Percentiles rank a stretch among this genome's conserved stretches.
These are phyloP conservation scores for Mariannaea elegans DNA, from an alignment of 2,329 filamentous ascomycete genomes.

Conservation along the genomic window DNA sequence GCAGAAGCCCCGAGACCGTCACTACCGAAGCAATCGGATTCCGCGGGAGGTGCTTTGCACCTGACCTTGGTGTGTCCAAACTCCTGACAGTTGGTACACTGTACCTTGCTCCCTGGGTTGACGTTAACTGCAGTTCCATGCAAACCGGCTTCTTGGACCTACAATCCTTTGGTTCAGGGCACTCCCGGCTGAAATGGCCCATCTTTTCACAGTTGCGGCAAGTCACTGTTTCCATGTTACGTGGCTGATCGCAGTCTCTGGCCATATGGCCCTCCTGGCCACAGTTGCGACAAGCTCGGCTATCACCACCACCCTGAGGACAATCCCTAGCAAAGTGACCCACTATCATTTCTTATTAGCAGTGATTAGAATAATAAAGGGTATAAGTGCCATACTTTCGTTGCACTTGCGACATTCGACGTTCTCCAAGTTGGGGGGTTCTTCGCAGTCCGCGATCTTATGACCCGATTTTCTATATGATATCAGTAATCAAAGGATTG, in stretches of 20 bases:
- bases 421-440: conserved; percentile 68
- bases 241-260: conserved; percentile 59
- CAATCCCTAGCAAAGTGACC: conserved; percentile 73
- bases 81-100: conserved; percentile 50
- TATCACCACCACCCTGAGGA: conserved; percentile 64
- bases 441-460: conserved; percentile 59
- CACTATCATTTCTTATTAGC: conserved; percentile 44
- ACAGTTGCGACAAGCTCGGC: conserved; percentile 68
- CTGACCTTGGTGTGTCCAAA: conserved; percentile 52
- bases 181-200: conserved; percentile 71
- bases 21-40: conserved; percentile 23
- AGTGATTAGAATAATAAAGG: conserved; percentile 1
- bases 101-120: conserved; percentile 49
- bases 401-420: conserved; percentile 74
- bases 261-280: conserved; percentile 68
- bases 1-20: conserved; percentile 21
- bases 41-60: conserved; percentile 45
- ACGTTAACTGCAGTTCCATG: conserved; percentile 25
- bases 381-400: conserved; percentile 58
- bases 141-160: conserved; percentile 24
- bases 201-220: conserved; percentile 70
- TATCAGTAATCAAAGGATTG: conserved; percentile 21
- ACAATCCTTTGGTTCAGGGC: conserved; percentile 62
- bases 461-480: conserved; percentile 58
- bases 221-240: conserved; percentile 55